Conservation (phyloP, 768 basidiomycete genomes). For the Suillus plorans region DNA sequence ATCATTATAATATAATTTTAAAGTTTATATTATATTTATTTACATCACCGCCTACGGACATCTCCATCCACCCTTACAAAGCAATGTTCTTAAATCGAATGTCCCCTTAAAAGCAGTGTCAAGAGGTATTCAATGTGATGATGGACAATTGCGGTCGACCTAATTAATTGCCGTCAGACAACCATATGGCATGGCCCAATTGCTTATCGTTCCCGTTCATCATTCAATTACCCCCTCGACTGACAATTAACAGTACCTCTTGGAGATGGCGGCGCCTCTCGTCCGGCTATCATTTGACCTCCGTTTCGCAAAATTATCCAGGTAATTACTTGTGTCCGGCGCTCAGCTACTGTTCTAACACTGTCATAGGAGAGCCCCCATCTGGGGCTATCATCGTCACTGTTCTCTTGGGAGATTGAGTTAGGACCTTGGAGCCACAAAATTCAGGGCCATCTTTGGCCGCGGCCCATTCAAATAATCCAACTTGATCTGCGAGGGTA, state of each 20-base stretch:
- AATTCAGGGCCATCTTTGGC: slow-evolving; percentile 1
- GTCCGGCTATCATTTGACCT: background rate
- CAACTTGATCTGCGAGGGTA: background rate
- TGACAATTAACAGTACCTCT: background rate
- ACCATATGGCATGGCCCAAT: background rate
- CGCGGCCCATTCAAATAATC: background rate
- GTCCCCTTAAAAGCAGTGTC: background rate
- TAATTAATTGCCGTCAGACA: slow-evolving; percentile 7
- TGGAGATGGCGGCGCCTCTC: background rate
- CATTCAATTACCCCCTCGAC: too few relatives aligned
- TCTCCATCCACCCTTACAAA: slow-evolving; percentile 11
- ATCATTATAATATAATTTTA: slow-evolving; percentile 2
- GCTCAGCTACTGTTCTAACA: background rate
- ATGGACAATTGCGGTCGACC: background rate
- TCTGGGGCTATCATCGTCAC: background rate
- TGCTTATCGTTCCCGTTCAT: too few relatives aligned
- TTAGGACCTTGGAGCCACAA: background rate
- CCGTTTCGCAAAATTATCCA: background rate
- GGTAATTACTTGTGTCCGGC: background rate
- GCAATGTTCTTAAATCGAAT: slow-evolving; percentile 2
- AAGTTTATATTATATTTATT: slow-evolving; percentile 1
- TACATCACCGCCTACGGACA: slow-evolving; percentile 12
- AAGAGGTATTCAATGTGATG: background rate
- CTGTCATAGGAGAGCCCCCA: background rate
- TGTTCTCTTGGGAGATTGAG: background rate